These are phyloP conservation scores for Coemansia sp. DNA, from an alignment of 192 early-diverging fungal genomes.

Conservation along the genomic window DNA sequence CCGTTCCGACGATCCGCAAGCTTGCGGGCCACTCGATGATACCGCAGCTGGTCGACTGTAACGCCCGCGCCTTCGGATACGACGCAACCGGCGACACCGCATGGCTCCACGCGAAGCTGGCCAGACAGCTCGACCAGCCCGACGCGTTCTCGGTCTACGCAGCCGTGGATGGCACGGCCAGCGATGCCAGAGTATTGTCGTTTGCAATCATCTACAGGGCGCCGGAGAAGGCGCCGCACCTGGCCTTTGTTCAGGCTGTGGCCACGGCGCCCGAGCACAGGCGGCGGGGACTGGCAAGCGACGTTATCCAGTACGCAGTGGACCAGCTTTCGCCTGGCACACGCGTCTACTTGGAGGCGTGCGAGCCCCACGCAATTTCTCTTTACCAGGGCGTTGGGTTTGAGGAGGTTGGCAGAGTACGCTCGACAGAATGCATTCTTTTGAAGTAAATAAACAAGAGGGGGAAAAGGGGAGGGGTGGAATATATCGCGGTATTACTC, in stretches of 20 bases:
- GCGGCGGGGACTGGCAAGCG: constrained; percentile 16
- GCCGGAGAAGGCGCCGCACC: constrained; percentile 13
- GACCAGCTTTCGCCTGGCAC: background rate
- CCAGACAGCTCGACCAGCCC: constrained; percentile 10
- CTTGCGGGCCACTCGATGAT: background rate
- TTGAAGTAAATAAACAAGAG: background rate
- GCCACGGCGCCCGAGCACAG: constrained; percentile 14
- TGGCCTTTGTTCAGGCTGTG: constrained; percentile 19
- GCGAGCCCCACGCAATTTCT: constrained; percentile 11
- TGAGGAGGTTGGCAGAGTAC: constrained; percentile 7
- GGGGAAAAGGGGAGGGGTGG: background rate
- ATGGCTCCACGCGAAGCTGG: constrained; percentile 30
- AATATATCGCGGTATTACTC: background rate
- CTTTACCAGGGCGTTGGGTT: constrained; percentile 26
- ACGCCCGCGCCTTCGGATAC: constrained; percentile 23
- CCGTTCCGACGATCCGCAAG: background rate
- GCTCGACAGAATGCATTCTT: constrained; percentile 12
- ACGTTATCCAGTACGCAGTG: constrained; percentile 11
- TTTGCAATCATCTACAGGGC: constrained; percentile 23
- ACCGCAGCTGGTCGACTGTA: constrained; percentile 11
- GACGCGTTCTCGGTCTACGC: constrained; percentile 8
- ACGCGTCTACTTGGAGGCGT: constrained; percentile 24
- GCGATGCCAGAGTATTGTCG: constrained; percentile 1
- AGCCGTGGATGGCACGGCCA: background rate
- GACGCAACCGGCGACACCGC: background rate